Conservation (phyloP, 1,284 basidiomycete genomes). For the Salmacisia buchloeana region DNA sequence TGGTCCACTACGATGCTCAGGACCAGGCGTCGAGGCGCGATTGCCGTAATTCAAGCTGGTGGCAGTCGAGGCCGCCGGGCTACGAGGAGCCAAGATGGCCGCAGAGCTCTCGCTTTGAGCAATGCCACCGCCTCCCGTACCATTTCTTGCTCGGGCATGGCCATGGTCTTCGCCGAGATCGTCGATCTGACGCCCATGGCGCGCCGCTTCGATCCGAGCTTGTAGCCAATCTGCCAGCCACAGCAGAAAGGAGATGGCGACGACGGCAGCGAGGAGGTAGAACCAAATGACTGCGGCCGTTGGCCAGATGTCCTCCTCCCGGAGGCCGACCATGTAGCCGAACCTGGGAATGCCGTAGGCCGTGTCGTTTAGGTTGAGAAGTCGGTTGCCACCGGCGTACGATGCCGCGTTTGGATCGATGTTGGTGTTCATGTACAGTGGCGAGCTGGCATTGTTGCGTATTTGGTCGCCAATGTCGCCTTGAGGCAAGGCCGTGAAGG, state of each 20-base stretch:
- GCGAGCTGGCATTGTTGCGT: conserved; percentile 60
- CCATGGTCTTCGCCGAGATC: neutral
- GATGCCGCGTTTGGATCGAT: conserved; percentile 50
- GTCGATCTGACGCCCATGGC: neutral
- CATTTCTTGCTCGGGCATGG: neutral
- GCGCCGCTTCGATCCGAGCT: neutral
- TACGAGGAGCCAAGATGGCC: neutral
- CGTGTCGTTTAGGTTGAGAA: conserved; percentile 58
- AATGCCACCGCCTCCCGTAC: neutral
- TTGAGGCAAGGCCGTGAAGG: conserved; percentile 24
- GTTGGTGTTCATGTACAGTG: conserved; percentile 68
- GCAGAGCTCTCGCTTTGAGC: neutral
- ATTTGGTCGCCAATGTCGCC: conserved; percentile 57
- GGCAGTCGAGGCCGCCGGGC: neutral
- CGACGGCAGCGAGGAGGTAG: conserved; percentile 66
- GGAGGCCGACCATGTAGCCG: conserved; percentile 71
- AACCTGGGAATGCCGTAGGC: conserved; percentile 67
- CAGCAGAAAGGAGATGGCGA: conserved; percentile 64
- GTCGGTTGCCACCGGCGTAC: conserved; percentile 55
- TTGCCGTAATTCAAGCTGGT: neutral
- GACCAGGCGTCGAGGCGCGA: too few species aligned
- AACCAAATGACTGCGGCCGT: conserved; percentile 78
- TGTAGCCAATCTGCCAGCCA: conserved; percentile 53
- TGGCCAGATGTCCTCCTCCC: conserved; percentile 75
- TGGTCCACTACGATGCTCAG: too few species aligned